A percentile compares a stretch with the other conserved stretches of the same genome.
These are phyloP conservation scores for Inga oerstediana DNA, from an alignment of 306 rosid species.

Conservation along the genomic window DNA sequence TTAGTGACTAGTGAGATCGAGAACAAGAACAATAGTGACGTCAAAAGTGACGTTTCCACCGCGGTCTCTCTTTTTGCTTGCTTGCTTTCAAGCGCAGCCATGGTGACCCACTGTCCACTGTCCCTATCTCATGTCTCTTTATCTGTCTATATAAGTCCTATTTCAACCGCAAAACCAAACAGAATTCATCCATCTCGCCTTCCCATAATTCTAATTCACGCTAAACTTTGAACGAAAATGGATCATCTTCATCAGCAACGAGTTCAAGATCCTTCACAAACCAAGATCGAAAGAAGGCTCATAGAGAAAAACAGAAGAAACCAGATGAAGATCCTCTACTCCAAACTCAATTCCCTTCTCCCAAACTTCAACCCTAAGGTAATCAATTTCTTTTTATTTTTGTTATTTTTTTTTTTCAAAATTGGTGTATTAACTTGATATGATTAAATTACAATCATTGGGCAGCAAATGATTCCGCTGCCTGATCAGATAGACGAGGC, in stretches of 20 bases:
- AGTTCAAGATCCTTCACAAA: conserved; percentile 34
- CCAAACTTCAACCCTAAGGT: conserved; percentile 46
- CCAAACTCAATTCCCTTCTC: conserved; percentile 62
- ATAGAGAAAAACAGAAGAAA: conserved; percentile 72
- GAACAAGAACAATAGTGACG: background rate
- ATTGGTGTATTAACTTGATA: background rate
- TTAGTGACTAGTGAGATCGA: too few species aligned
- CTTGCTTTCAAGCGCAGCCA: background rate
- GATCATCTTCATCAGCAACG: conserved; percentile 8
- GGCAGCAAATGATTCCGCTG: conserved; percentile 47
- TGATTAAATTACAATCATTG: background rate
- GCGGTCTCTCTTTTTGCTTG: background rate
- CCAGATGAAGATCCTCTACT: conserved; percentile 68
- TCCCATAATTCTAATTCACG: background rate
- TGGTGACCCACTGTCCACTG: background rate
- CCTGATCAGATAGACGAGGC: conserved; percentile 68
- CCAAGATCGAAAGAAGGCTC: conserved; percentile 63
- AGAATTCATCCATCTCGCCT: background rate
- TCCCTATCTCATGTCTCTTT: background rate
- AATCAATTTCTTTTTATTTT: background rate
- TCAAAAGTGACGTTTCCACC: background rate
- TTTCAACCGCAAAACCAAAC: background rate
- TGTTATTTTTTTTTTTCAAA: background rate
- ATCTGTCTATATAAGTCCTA: background rate
- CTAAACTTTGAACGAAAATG: background rate